Percentiles rank a stretch among this genome's conserved stretches.
Conservation (phyloP, 352 stramenopile species). For the Phytophthora sojae region DNA sequence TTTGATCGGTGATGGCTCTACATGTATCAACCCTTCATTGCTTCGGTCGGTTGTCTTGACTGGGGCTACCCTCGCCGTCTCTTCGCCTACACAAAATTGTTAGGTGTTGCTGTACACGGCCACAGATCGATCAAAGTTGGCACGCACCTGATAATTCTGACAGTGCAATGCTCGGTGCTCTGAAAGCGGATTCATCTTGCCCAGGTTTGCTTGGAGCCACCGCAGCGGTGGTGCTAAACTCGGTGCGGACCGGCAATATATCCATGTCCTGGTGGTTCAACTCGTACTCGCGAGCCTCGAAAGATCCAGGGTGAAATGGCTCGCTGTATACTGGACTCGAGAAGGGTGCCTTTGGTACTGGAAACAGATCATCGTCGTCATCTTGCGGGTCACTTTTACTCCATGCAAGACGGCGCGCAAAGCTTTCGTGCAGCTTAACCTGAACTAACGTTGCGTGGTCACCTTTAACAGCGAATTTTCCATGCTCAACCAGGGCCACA, state of each 20-base stretch:
- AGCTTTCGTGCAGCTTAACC: slow-evolving; percentile 29
- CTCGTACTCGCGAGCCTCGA: not conserved
- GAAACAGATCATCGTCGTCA: slow-evolving; percentile 36
- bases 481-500: slow-evolving; percentile 15
- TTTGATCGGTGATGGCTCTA: not conserved
- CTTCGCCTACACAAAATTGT: not conserved
- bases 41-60: not conserved
- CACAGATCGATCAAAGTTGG: not conserved
- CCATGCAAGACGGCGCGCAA: slow-evolving; percentile 31
- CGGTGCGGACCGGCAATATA: slow-evolving; percentile 9
- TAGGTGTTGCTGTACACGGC: not conserved
- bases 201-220: not conserved
- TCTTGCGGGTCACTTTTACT: slow-evolving; percentile 3
- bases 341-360: slow-evolving; percentile 24
- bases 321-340: slow-evolving; percentile 24
- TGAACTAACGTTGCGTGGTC: slow-evolving; percentile 14
- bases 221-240: not conserved
- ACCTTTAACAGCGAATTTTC: slow-evolving; percentile 6
- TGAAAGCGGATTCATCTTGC: not conserved
- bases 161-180: slow-evolving; percentile 12
- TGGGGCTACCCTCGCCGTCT: not conserved
- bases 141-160: slow-evolving; percentile 21
- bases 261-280: slow-evolving; percentile 4
- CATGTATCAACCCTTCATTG: not conserved
- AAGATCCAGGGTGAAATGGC: not conserved